Conservation (phyloP, 1,284 basidiomycete genomes). For the Erythrobasidium hasegawianum region DNA sequence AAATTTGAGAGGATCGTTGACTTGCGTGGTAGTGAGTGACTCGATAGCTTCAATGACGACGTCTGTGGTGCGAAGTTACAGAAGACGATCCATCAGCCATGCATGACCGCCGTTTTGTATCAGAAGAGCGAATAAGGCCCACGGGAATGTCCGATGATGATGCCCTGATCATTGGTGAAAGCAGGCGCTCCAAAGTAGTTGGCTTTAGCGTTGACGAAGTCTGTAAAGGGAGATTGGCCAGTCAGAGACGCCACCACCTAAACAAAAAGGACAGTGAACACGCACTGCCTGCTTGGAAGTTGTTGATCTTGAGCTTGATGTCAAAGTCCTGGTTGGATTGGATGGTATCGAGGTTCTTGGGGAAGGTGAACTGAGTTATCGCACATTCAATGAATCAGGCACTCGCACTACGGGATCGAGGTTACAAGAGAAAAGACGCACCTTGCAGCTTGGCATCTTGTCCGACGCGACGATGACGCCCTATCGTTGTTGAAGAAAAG, state of each 20-base stretch:
- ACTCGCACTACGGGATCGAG: no score
- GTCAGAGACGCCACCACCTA: no score
- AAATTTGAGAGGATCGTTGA: slow-evolving; percentile 56
- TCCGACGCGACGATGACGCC: slow-evolving; percentile 40
- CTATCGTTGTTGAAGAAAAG: no score
- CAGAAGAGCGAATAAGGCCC: no score
- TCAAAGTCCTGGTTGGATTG: slow-evolving; percentile 58
- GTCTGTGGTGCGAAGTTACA: no score
- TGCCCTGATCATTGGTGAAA: slow-evolving; percentile 57
- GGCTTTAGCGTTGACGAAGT: slow-evolving; percentile 51
- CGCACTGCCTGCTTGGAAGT: slow-evolving; percentile 54
- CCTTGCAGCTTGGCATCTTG: slow-evolving; percentile 55
- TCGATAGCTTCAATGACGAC: slow-evolving; percentile 57
- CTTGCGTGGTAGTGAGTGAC: slow-evolving; percentile 55
- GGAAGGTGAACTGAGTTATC: slow-evolving; percentile 53
- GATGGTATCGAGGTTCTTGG: slow-evolving; percentile 57
- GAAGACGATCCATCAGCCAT: no score
- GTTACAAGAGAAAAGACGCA: no score
- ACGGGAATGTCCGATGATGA: slow-evolving; percentile 36
- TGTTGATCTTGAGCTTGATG: slow-evolving; percentile 58
- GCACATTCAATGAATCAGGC: no score
- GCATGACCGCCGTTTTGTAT: no score
- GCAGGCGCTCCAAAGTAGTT: slow-evolving; percentile 68
- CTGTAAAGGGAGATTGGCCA: no score
- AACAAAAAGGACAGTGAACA: no score